Base-by-base conservation (phyloP, 1,139 yeast species). In the Kurtzmaniella quercitrusa region DNA sequence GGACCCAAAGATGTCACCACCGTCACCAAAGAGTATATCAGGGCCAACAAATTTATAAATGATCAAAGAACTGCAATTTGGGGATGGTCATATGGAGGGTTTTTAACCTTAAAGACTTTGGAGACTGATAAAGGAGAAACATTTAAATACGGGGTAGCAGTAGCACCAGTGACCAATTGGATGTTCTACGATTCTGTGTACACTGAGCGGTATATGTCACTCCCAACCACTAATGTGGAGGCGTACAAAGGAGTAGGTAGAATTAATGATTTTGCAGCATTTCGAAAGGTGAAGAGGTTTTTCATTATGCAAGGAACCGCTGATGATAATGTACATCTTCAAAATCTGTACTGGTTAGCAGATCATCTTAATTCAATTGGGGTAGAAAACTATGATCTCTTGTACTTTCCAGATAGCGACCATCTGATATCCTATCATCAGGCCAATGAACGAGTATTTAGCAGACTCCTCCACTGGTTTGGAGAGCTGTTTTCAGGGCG, bases 261-360 rank as follows among this genome's bases (percentile, higher is more conserved):
- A 40, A 76, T 85, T 33, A 66, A 65, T 2, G 71, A 82, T 29
- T 59, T 78, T 39, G 70, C 65, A 1, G 68, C 69, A n/a, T 82
- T 85, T 54, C 60, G 65, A 36, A 51, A 58, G 1, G 62, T 75
- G 1, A 66, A 74, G 33, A 69, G 96, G 50, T 87, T 94, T 57
- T 63, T 93, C 49, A 57, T 93, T 5, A 84, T 91, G 84, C 98
- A 93, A 57, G 99, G 99, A 1, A 85, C 98, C 0, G 95, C 95
- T 2, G 99, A 93, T 63, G 99, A 94, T 59, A 93, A 93, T 62
- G 99, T 93, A 19, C 98, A 93, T 64, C 68, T 90, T 49, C 96
- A 90, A 60, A 90, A 93, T 63, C 85, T 95, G 37, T 72, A 85
- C 50, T 78, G 83, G 58, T 66, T 93, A 36, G 56, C 93, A 18